Base-by-base conservation (phyloP, 176 grass and related monocot species). In the Panicum miliaceum region DNA sequence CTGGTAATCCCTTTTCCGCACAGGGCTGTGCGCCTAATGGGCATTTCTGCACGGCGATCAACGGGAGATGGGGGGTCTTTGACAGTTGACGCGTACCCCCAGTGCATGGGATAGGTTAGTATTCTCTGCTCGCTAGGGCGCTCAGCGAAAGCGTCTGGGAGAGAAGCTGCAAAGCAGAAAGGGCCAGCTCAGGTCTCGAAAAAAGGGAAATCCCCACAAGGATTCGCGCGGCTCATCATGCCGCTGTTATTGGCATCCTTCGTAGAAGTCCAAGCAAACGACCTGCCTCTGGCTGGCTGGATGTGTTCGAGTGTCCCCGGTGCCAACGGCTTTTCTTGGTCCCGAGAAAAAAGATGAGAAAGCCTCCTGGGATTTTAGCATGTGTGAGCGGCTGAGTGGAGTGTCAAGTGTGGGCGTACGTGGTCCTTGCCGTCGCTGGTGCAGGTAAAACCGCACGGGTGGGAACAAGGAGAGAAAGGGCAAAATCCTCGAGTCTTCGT, bases 101-200 rank as follows among this genome's bases (percentile, higher is more conserved):
- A 0, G 8, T 32, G 29, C 2, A 18, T 14, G 2, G 5, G 22
- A 18, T 14, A 8, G 5, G 22, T 20, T 18, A 19, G 58, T 53
- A 84, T 89, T 75, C 76, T 52, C 22, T 36, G 77, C 12, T 78
- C 46, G 10, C 84, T 79, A 90, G 50, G 7, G 36, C 65, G 37
- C 83, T 62, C 45, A 35, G 20, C 60, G 67, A 79, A 78, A 86
- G 51, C 50, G 36, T 51, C 71, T 82, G 35, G 62, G 43, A 61
- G 57, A 82, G 72, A 87, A 82, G 63, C 62, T 82, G 71, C 71
- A 82, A 87, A 62, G 71, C 2, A 12, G 29, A 63, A 83, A 83
- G 56, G 8, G 74, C 75, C 88, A 82, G 16, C 59, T 70, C 86
- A 76, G 65, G 40, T 68, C 36, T 77, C 54, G 3, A 76, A 61